These are phyloP conservation scores for Ganoderma multipileum DNA, from an alignment of 1,284 basidiomycete genomes.

Conservation along the genomic window DNA sequence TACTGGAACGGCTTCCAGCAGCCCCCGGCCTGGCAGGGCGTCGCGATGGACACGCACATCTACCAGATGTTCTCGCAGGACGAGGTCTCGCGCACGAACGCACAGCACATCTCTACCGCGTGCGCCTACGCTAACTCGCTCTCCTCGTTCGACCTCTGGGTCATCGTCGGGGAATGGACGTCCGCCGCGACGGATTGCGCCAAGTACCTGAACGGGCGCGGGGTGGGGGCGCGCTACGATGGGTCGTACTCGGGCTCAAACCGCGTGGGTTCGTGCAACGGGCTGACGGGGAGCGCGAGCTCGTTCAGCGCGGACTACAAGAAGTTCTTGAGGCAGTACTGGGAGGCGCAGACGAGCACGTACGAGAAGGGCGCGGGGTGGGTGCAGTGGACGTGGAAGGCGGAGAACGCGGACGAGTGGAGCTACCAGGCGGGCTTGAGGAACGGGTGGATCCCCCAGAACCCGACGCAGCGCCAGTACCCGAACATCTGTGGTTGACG, in stretches of 20 bases:
- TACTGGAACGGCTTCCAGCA: constrained; percentile 80
- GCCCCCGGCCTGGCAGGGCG: constrained; percentile 62
- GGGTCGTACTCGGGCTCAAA: constrained; percentile 75
- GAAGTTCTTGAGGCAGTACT: constrained; percentile 82
- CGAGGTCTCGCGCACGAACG: constrained; percentile 57
- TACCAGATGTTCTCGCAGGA: constrained; percentile 81
- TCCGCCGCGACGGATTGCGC: constrained; percentile 89
- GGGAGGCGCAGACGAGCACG: constrained; percentile 74
- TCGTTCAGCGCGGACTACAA: constrained; percentile 84
- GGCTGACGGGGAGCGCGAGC: constrained; percentile 73
- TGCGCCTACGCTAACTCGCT: constrained; percentile 61
- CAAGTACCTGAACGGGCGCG: constrained; percentile 65
- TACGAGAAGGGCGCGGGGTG: constrained; percentile 75
- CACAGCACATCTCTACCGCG: constrained; percentile 71
- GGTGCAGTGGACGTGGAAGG: constrained; percentile 68
- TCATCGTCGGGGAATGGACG: constrained; percentile 87
- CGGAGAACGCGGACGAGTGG: constrained; percentile 80
- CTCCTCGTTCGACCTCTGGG: constrained; percentile 68
- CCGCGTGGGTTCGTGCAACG: constrained; percentile 75
- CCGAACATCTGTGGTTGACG: constrained; percentile 57
- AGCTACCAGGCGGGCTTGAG: constrained; percentile 78
- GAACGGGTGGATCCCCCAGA: constrained; percentile 84
- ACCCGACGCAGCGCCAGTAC: constrained; percentile 58
- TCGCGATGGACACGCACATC: constrained; percentile 85
- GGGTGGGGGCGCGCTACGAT: constrained; percentile 79